Evolutionary conservation across 2,329 filamentous ascomycete genomes (phyloP), one percentile per base, ranked within the genome.

Genomic region (Epichloe hybrida): DNA sequence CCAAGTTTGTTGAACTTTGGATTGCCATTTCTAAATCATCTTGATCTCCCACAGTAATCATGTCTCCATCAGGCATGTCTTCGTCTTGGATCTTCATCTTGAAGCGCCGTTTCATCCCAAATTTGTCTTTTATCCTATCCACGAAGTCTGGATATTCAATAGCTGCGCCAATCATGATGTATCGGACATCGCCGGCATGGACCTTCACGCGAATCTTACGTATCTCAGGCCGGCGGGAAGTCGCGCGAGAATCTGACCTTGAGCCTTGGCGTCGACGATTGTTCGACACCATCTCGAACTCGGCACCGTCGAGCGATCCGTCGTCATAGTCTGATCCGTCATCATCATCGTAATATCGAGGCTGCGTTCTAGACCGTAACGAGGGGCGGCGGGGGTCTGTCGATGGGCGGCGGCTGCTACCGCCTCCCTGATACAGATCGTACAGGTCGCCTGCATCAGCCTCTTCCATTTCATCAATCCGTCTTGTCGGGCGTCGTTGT

Each of bases 31-130:
- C 90, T 55, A 96, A 69, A 70, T 98, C 93, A 62, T 98, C 93
- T 66, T 96, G 88, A 66, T 98, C 93, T 34, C 86, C 89, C 80
- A 98, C 84, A 35, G 91, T 96, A 62, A 98, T 94, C 86, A 96
- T 91, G 62, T 97, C 91, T 3, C 85, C 86, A 50, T 84, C 75
- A 0, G 79, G 77, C 53, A 73, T 67, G 58, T 88, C 85, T 58
- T 97, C 93, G 56, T 94, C 88, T 61, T 78, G 80, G 59, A 90
- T 80, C 73, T 93, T 93, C 68, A 96, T 84, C 75, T 90, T 94
- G 72, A 96, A 91, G 52, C 80, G 80, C 54, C 83, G 72, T 50
- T 78, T 73, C 51, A 96, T 74, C 13, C 79, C 83, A 62, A 97
- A 95, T 69, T 98, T 98, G 55, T 89, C 84, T 45, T 84, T 79